phyloP scores from a whole-genome alignment of 2,329 filamentous ascomycete genomes.

The Xylaria sp. region DNA sequence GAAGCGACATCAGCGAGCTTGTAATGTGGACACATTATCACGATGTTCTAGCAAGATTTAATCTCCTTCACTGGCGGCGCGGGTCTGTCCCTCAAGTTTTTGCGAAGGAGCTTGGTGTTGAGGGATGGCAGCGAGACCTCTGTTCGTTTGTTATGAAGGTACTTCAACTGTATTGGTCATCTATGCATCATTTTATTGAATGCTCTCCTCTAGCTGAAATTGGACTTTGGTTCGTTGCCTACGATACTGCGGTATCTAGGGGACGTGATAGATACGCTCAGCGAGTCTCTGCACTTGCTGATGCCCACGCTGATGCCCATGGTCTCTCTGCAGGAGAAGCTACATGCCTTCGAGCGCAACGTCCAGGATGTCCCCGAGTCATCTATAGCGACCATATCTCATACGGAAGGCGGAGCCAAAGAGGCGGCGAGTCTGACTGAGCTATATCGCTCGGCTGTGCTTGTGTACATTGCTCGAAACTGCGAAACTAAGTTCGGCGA shows the following conservation, averaged over 20 bases:
- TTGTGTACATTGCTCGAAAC: conserved; percentile 19
- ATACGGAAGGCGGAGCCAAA: not conserved
- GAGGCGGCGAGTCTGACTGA: conserved; percentile 10
- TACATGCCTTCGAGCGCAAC: conserved; percentile 5
- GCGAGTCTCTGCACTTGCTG: not conserved
- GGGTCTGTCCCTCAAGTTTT: not conserved
- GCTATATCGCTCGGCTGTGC: conserved; percentile 16
- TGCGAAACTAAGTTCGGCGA: conserved; percentile 14
- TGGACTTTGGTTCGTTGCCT: conserved; percentile 8
- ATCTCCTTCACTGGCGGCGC: conserved; percentile 23
- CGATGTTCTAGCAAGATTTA: conserved; percentile 21
- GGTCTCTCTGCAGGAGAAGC: not conserved
- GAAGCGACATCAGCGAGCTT: conserved; percentile 11
- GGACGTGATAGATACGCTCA: conserved; percentile 10
- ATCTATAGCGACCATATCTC: not conserved
- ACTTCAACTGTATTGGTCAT: not conserved
- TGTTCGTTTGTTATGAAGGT: conserved; percentile 16
- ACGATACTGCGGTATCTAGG: conserved; percentile 17
- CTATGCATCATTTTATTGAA: not conserved
- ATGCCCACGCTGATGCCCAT: not conserved
- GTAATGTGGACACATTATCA: conserved; percentile 24
- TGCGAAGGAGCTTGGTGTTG: conserved; percentile 10
- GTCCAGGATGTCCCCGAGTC: not conserved
- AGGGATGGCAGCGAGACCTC: conserved; percentile 22
- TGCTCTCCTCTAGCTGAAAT: conserved; percentile 6